Conservation (phyloP, 225 moss, liverwort and hornwort species). For the Lunularia cruciata region DNA sequence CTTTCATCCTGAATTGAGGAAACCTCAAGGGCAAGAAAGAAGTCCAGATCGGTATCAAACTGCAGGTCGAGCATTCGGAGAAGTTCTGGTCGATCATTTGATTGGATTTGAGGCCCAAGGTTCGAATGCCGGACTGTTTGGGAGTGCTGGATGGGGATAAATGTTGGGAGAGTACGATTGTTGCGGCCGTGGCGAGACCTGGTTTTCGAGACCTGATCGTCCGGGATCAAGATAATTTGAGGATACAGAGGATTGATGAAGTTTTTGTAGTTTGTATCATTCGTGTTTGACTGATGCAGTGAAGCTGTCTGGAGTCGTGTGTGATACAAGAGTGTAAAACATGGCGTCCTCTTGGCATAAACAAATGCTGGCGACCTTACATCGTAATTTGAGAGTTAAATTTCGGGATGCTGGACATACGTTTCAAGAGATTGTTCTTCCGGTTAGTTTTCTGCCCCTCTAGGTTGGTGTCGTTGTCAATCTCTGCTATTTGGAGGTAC, state of each 20-base stretch:
- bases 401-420: conserved; percentile 60
- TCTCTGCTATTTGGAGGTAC: conserved; percentile 50
- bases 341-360: conserved; percentile 64
- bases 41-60: background rate
- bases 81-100: background rate
- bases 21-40: too few relatives aligned
- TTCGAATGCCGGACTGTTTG: background rate
- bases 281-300: background rate
- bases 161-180: background rate
- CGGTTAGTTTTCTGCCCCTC: conserved; percentile 48
- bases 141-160: background rate
- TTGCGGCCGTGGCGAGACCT: background rate
- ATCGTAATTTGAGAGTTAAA: conserved; percentile 77
- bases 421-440: conserved; percentile 71
- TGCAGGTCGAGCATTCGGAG: background rate
- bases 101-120: background rate
- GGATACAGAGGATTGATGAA: background rate
- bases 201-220: background rate
- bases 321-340: background rate
- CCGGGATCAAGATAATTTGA: background rate
- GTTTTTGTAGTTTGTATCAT: background rate
- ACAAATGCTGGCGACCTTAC: conserved; percentile 68
- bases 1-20: too few relatives aligned
- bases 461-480: background rate
- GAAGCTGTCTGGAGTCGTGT: background rate